Base-by-base conservation (phyloP, 2,329 filamentous ascomycete genomes). In the Eurotiales sp. region DNA sequence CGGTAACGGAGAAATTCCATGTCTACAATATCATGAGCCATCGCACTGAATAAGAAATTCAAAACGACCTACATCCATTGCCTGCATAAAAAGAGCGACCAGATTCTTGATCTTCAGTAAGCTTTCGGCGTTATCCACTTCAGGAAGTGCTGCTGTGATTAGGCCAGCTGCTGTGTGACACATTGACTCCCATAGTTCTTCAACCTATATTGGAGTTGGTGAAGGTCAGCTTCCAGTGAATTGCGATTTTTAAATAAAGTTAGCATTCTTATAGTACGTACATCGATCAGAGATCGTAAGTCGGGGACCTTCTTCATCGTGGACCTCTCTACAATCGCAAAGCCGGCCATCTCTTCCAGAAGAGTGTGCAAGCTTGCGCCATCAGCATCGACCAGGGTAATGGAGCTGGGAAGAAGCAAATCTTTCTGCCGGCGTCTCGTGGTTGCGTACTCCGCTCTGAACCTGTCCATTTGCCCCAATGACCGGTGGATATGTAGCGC, bases 171-270 rank as follows among this genome's bases (percentile, higher is more conserved):
- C 86, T 40, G 86, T 85, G 63, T 91, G 88, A 64, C 92, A 97
- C 88, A 97, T 93, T 0, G 91, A 96, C 62, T 97, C 92, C 93
- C 93, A 99, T 2, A 99, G 76, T 70, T 97, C 93, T 64, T 99
- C 93, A n/a, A 96, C 84, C 87, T 91, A 55, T 91, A 55, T 21
- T 39, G 8, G 27, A 17, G 19, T 19, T 22, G 1, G 15, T 25
- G n/a, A 15, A 32, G 14, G 19, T 53, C 19, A 53, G 39, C 29
- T 8, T 36, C 8, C 2, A 29, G 15, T 14, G 39, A 14, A 15
- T 21, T 17, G 17, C 39, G 21, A 39, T n/a, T 15, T 2, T 3
- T 34, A 14, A 2, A 29, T 12, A 12, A 22, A 11, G 14, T 3
- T 14, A 47, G n/a, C 17, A 10, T n/a, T 14, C 14, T 23, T 29